Conservation (phyloP, 129 eudicot genomes). For the Chrysanthemum lavandulifolium region DNA sequence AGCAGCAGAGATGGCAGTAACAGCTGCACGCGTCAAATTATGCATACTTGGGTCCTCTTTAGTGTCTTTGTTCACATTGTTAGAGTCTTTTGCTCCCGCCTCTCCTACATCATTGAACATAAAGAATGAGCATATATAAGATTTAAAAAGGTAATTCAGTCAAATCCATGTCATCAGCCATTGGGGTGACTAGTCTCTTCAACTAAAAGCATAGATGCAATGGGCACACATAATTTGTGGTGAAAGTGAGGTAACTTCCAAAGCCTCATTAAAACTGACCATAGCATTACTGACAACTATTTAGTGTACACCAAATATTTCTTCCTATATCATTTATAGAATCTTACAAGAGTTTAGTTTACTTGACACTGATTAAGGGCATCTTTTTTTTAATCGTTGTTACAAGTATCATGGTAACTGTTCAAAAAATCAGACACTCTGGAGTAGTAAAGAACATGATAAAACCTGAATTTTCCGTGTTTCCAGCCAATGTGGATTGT, state of each 20-base stretch:
- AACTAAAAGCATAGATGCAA: not conserved
- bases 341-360: not conserved
- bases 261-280: not conserved
- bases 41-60: constrained; percentile 36
- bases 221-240: not conserved
- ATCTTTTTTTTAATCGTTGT: not conserved
- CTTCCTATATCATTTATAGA: not conserved
- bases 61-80: constrained; percentile 29
- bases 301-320: not conserved
- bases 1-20: constrained; percentile 86
- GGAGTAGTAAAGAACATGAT: not conserved
- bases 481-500: constrained; percentile 32
- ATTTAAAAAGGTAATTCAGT: no score
- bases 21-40: constrained; percentile 75
- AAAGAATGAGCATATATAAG: not conserved
- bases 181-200: no score
- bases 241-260: not conserved
- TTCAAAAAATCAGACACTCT: constrained; percentile 11
- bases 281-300: not conserved
- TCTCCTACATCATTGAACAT: constrained; percentile 33
- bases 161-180: no score
- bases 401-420: constrained; percentile 8
- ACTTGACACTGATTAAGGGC: not conserved
- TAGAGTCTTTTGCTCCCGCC: constrained; percentile 35
- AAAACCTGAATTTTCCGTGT: constrained; percentile 50